Evolutionary conservation across 495 filamentous ascomycete species (phyloP).

Genomic region (Penicillium cataractarum): DNA sequence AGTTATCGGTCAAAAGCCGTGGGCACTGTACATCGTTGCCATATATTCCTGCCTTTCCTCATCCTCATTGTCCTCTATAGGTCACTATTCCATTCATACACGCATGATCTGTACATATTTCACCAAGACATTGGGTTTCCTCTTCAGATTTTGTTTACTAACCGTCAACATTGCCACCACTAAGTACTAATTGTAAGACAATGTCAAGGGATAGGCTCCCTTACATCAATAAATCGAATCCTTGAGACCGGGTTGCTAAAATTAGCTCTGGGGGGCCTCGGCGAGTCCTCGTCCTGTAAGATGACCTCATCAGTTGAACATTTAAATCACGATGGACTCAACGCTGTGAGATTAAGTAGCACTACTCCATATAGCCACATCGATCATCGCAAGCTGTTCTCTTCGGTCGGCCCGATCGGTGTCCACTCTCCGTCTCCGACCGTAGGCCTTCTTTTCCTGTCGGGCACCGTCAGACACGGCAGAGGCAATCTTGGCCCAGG

Average conservation of each 20-base stretch:
- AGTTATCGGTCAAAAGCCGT: slow-evolving; percentile 12
- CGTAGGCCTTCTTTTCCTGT: background rate
- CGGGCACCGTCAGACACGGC: slow-evolving; percentile 6
- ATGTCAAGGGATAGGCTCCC: slow-evolving; percentile 3
- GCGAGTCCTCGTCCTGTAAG: background rate
- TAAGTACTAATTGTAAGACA: background rate
- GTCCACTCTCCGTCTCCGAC: slow-evolving; percentile 10
- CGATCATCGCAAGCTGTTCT: background rate
- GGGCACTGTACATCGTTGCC: slow-evolving; percentile 21
- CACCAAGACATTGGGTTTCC: slow-evolving; percentile 7
- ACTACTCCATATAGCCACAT: background rate
- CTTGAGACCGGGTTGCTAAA: slow-evolving; percentile 1
- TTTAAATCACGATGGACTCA: background rate
- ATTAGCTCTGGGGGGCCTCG: background rate
- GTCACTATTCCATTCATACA: slow-evolving; percentile 12
- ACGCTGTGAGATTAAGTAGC: background rate
- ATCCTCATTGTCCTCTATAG: slow-evolving; percentile 1
- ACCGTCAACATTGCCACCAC: background rate
- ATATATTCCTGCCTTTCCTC: background rate
- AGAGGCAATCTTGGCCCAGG: background rate
- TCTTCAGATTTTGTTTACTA: background rate
- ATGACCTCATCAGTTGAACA: slow-evolving; percentile 8
- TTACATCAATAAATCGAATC: background rate
- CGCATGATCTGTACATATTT: slow-evolving; percentile 28
- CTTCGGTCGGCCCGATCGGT: slow-evolving; percentile 14